phyloP scores from a whole-genome alignment of 257 asterid species.

The Ajuga chamaepitys region DNA sequence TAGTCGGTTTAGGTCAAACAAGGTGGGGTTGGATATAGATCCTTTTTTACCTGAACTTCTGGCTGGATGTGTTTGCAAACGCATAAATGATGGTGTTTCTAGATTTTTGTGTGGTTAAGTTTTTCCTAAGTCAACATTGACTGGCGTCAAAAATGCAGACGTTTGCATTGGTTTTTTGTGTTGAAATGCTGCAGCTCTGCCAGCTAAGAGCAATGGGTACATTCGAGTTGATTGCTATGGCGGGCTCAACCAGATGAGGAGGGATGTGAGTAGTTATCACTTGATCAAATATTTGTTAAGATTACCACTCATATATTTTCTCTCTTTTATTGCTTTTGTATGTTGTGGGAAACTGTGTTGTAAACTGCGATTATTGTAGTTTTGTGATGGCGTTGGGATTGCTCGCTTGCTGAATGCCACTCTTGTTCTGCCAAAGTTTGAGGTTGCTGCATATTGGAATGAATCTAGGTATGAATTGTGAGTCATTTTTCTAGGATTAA shows the following conservation, averaged over 20 bases:
- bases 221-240: constrained; percentile 98
- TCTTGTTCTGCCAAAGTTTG: constrained; percentile 89
- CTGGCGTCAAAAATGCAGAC: constrained; percentile 84
- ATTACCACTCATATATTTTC: background rate
- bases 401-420: constrained; percentile 96
- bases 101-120: constrained; percentile 3
- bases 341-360: background rate
- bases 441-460: constrained; percentile 97
- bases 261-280: constrained; percentile 66
- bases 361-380: constrained; percentile 35
- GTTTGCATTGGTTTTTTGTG: constrained; percentile 85
- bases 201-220: constrained; percentile 75
- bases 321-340: background rate
- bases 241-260: constrained; percentile 99
- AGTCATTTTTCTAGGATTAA: background rate
- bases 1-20: background rate
- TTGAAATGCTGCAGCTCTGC: constrained; percentile 96
- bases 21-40: background rate
- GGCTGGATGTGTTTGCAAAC: background rate
- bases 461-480: constrained; percentile 61
- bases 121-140: constrained; percentile 47
- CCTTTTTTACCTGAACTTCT: background rate
- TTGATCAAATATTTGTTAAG: background rate
- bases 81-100: background rate
- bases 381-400: constrained; percentile 97